Conservation (phyloP, 192 early-diverging fungal genomes). For the Coemansia sp. region DNA sequence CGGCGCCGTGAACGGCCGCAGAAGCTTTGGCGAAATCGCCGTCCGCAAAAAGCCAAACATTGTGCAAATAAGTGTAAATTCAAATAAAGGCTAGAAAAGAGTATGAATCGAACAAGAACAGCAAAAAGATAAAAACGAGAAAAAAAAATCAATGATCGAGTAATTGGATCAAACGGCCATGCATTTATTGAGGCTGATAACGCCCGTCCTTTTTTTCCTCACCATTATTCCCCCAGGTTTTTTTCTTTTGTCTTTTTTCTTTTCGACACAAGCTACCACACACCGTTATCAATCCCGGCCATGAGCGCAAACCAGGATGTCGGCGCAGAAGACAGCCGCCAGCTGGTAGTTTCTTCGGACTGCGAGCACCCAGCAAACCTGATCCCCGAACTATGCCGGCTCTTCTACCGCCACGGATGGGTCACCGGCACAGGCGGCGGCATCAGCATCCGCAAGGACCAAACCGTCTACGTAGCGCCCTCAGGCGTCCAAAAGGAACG, state of each 20-base stretch:
- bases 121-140: too few relatives aligned
- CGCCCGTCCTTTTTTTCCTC: too few relatives aligned
- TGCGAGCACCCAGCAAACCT: constrained; percentile 74
- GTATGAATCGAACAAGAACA: too few relatives aligned
- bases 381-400: constrained; percentile 88
- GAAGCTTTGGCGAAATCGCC: constrained; percentile 22
- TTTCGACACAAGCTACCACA: too few relatives aligned
- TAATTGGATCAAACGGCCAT: too few relatives aligned
- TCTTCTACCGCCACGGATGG: constrained; percentile 91
- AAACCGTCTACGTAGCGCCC: constrained; percentile 86
- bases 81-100: not conserved
- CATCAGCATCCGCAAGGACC: constrained; percentile 74
- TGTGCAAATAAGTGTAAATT: not conserved
- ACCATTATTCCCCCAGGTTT: too few relatives aligned
- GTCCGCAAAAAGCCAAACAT: constrained; percentile 41
- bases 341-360: constrained; percentile 60
- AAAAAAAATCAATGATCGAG: too few relatives aligned
- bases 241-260: too few relatives aligned
- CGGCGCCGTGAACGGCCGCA: constrained; percentile 42
- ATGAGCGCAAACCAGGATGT: constrained; percentile 6
- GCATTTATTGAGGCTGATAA: too few relatives aligned
- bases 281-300: not conserved
- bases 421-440: constrained; percentile 95
- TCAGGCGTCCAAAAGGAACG: constrained; percentile 95
- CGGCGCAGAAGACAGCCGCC: constrained; percentile 4